Evolutionary conservation across 495 filamentous ascomycete genomes (phyloP), one percentile per base, ranked within the genome.

Genomic region (Xylaria acuta): DNA sequence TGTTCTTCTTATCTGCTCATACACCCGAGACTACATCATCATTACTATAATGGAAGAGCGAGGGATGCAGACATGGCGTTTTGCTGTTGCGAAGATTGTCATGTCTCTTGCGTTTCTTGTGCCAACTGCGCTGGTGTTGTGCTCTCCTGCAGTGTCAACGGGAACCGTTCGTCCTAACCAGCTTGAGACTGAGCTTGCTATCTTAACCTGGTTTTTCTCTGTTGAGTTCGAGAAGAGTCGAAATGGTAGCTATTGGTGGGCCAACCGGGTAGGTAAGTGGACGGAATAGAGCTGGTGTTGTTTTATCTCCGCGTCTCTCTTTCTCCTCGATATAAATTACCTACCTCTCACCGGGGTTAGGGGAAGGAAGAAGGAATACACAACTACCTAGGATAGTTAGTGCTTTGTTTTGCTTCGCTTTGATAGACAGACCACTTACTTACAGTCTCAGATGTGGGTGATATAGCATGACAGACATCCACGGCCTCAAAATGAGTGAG

Each of bases 1-100:
- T 69, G 36, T 59, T 53, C 53, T 72, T 68, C 27, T 56, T 40
- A 41, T 72, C 30, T 72, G 22, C 36, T 72, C 64, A 58, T 72
- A 49, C 64, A 49, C 63, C 53, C 68, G 20, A 71, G 59, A 47
- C 67, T 59, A 60, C 60, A 47, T 47, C 63, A 65, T 65, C 63
- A 43, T 66, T 45, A 66, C 47, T 51, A 71, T 71, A 54, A 71
- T 63, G 56, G 43, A 64, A 64, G 59, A 65, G 58, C 68, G 58
- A 64, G 40, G 68, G 64, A 40, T 36, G 64, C 49, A 58, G 38
- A 34, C 51, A 71, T 63, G 54, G 54, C 56, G 69, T 60, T 71
- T 32, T 70, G 22, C 32, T 56, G 43, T 49, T 51, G 45, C 64
- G 32, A 66, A 51, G 32, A 47, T 34, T 1, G 38, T 22, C 41